phyloP scores from a whole-genome alignment of 1,284 basidiomycete species.

The Sphagnurus paluster region DNA sequence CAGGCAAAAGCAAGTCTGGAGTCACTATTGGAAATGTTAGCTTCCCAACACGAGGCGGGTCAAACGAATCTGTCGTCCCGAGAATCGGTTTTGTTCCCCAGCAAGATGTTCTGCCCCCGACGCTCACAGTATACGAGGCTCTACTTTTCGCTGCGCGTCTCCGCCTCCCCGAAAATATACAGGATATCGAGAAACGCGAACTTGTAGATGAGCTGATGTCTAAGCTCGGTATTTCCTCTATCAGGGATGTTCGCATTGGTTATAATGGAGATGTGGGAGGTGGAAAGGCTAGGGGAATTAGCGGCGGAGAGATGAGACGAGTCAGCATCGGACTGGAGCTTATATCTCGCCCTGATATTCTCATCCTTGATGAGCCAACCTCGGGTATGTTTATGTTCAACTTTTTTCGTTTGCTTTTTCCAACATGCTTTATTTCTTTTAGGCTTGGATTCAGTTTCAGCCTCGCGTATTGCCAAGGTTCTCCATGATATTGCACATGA shows the following conservation, averaged over 20 bases:
- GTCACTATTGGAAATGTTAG: constrained; percentile 63
- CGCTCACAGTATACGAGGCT: constrained; percentile 82
- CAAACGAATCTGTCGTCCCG: constrained; percentile 26
- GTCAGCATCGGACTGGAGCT: constrained; percentile 85
- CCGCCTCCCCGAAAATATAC: constrained; percentile 79
- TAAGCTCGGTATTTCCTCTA: constrained; percentile 71
- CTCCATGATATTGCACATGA: constrained; percentile 76
- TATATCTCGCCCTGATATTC: constrained; percentile 76
- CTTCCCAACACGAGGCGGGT: constrained; percentile 43
- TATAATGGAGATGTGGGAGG: constrained; percentile 43
- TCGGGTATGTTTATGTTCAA: constrained; percentile 46
- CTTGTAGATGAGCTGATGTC: constrained; percentile 70
- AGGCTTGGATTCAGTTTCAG: constrained; percentile 87
- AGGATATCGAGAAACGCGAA: constrained; percentile 63
- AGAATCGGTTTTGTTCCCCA: constrained; percentile 86
- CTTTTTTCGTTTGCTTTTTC: not conserved
- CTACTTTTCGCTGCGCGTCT: constrained; percentile 83
- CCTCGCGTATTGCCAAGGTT: constrained; percentile 75
- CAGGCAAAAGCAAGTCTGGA: constrained; percentile 75
- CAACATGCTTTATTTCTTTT: constrained; percentile 9
- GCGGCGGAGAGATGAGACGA: constrained; percentile 83
- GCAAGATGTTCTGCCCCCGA: constrained; percentile 78
- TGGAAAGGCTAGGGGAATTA: constrained; percentile 79
- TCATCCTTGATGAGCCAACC: constrained; percentile 85
- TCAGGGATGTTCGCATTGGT: constrained; percentile 79